Percentiles rank a stretch among this genome's conserved stretches.
These are phyloP conservation scores for Microdochium bolleyi DNA, from an alignment of 2,329 filamentous ascomycete species.

Conservation along the genomic window DNA sequence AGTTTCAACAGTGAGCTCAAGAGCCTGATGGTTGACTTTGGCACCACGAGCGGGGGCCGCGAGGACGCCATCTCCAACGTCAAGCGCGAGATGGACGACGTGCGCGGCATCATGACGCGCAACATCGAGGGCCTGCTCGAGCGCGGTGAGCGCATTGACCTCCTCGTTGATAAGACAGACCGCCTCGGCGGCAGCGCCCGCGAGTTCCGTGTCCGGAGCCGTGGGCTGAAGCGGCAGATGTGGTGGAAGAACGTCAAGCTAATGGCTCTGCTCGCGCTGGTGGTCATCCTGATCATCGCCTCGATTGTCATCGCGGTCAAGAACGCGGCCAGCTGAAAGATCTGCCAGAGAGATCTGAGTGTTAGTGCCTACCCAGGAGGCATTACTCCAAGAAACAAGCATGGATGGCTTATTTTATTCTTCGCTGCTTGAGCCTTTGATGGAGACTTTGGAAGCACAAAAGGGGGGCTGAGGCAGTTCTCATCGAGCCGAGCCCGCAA, in stretches of 20 bases:
- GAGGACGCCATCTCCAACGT: constrained; percentile 79
- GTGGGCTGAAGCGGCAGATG: constrained; percentile 85
- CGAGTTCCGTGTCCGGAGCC: constrained; percentile 83
- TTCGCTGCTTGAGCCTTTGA: too few relatives aligned
- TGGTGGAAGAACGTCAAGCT: constrained; percentile 99
- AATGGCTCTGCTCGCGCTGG: constrained; percentile 71
- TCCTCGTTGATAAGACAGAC: constrained; percentile 95
- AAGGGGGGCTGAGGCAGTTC: too few relatives aligned
- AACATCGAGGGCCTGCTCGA: constrained; percentile 89
- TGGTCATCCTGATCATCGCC: constrained; percentile 51
- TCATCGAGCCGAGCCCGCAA: too few relatives aligned
- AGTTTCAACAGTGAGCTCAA: constrained; percentile 78
- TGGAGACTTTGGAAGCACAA: too few relatives aligned
- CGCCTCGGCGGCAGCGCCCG: constrained; percentile 77
- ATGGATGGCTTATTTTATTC: not conserved
- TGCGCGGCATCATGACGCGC: constrained; percentile 87
- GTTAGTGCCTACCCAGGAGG: constrained; percentile 1
- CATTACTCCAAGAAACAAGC: not conserved
- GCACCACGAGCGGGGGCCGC: constrained; percentile 65
- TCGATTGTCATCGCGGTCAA: constrained; percentile 47
- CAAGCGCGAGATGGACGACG: constrained; percentile 85
- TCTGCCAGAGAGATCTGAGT: not conserved
- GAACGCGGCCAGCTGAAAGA: constrained; percentile 22
- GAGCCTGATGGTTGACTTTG: constrained; percentile 74
- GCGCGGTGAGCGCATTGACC: constrained; percentile 84